Base-by-base conservation (phyloP, 1,139 yeast species). In the Geotrichum carabidarum region DNA sequence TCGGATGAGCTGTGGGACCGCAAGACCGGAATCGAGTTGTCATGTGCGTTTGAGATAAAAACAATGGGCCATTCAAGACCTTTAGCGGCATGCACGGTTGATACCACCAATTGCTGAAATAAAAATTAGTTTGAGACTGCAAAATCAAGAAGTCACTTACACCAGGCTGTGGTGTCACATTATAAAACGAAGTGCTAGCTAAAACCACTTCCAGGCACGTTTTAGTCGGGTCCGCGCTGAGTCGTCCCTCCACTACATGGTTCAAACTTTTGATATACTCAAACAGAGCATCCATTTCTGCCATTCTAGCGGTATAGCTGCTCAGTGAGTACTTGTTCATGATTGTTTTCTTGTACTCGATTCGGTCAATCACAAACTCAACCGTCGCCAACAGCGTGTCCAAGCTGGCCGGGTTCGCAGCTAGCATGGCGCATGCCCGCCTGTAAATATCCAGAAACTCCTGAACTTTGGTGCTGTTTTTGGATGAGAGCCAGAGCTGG, bases 1-100 rank as follows among this genome's bases (percentile, higher is more conserved):
- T 74, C 78, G 5, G 55, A 48, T 4, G 65, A 69, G 1, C 66
- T 67, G 1, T 71, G 72, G 2, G 70, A 70, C 3, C 59, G 57
- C 35, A 53, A 42, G 22, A 58, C 59, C n/a, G 68, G 68, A 15
- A 63, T 53, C 14, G 57, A 47, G 63, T 70, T 14, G 63, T 61
- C 30, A 76, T 66, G 73, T 74, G 36, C 59, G 37, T 57, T 52
- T 76, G 79, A 30, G 11, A 89, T 78, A 65, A 89, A 87, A 0
- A 93, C 97, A 5, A 86, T 80, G 0, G 95, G 93, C 98, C 98
- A 93, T 68, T 93, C 98, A 4, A 90, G 74, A 0, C 98, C 98
- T 66, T 93, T 93, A 1, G 98, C 82, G 0, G 91, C 89, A 68
- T 93, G 99, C 12, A 93, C 85, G 0, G 98, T 93, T 0, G 91